Percentiles rank a stretch among this genome's conserved stretches.
phyloP scores from a whole-genome alignment of 306 rosid species.

The Vicia villosa region DNA sequence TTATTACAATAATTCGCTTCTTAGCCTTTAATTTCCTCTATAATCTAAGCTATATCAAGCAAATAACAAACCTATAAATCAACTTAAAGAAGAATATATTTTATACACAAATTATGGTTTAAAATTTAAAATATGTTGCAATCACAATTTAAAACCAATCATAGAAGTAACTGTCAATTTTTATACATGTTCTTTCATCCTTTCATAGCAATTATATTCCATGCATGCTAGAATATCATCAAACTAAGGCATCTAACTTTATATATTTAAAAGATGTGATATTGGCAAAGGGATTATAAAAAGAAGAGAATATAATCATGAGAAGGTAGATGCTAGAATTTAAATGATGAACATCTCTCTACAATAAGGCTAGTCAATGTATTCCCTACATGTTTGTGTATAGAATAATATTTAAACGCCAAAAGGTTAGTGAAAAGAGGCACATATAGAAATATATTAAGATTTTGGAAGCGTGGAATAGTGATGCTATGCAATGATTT shows the following conservation, averaged over 20 bases:
- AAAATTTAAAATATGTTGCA: too few relatives aligned
- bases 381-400: not conserved
- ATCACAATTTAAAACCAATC: too few relatives aligned
- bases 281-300: constrained; percentile 39
- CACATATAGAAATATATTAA: constrained; percentile 33
- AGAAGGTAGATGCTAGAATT: constrained; percentile 39
- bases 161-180: not conserved
- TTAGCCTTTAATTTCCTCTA: not conserved
- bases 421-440: constrained; percentile 18
- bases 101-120: not conserved
- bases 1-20: constrained; percentile 30
- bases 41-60: constrained; percentile 21
- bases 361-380: constrained; percentile 18
- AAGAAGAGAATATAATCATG: constrained; percentile 47
- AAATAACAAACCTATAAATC: not conserved
- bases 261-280: constrained; percentile 29
- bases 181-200: not conserved
- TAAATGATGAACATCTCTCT: constrained; percentile 37
- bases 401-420: constrained; percentile 29
- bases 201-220: constrained; percentile 23
- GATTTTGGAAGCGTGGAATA: constrained; percentile 40
- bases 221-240: constrained; percentile 30
- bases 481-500: constrained; percentile 45
- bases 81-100: constrained; percentile 24
- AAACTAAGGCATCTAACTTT: constrained; percentile 22